phyloP scores from a whole-genome alignment of 768 basidiomycete genomes.

The Polyporus arcularius region DNA sequence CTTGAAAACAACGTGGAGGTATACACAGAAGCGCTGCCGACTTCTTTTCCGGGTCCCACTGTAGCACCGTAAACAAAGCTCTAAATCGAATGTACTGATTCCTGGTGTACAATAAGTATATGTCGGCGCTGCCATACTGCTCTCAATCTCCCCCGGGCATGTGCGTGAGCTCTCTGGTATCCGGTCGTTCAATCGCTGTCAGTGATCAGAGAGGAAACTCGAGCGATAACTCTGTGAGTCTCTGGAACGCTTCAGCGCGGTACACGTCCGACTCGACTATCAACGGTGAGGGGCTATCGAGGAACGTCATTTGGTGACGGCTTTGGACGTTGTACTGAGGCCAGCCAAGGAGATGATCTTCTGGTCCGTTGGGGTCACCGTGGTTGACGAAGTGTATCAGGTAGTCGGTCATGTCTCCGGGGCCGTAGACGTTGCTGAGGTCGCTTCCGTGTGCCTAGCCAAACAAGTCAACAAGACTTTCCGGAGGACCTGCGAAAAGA shows the following conservation, averaged over 20 bases:
- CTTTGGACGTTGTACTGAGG: constrained; percentile 17
- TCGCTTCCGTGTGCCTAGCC: constrained; percentile 44
- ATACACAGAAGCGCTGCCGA: too few species aligned
- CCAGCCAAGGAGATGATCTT: constrained; percentile 9
- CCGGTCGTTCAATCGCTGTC: too few species aligned
- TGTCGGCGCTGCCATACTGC: too few species aligned
- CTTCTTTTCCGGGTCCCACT: not conserved
- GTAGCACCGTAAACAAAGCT: not conserved
- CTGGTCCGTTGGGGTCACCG: constrained; percentile 28
- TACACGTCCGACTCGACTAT: constrained; percentile 7
- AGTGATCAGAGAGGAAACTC: not conserved
- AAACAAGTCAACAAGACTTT: not conserved
- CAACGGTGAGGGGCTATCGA: constrained; percentile 6
- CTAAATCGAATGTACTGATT: not conserved
- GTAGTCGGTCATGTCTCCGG: constrained; percentile 45
- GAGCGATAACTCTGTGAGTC: not conserved
- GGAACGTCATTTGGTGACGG: constrained; percentile 6
- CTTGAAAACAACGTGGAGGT: too few species aligned
- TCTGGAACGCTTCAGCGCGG: not conserved
- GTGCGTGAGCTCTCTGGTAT: too few species aligned
- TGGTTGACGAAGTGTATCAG: constrained; percentile 40
- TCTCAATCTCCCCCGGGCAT: too few species aligned
- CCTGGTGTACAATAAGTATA: too few species aligned
- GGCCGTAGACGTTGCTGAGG: constrained; percentile 42
- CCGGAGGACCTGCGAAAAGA: not conserved